Percentiles rank a stretch among this genome's conserved stretches.
Evolutionary conservation across 169 alveolate genomes (phyloP).

Genomic region (Cryptosporidium viatorum): DNA sequence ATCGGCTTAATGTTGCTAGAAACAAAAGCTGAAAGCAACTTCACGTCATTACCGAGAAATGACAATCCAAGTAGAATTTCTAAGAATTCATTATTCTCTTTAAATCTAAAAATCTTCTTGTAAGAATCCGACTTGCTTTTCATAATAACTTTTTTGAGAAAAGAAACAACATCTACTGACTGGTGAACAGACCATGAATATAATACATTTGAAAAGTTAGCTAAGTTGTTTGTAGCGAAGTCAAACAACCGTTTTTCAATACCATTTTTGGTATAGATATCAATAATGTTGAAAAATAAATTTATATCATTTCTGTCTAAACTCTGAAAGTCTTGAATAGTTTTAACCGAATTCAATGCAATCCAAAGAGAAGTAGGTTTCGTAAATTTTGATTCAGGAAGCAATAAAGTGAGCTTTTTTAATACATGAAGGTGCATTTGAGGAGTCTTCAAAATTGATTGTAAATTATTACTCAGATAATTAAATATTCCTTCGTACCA

Average conservation of each 20-base stretch:
- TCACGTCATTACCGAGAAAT: not conserved
- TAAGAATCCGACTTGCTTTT: not conserved
- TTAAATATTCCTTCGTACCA: conserved; percentile 64
- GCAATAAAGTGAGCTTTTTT: conserved; percentile 18
- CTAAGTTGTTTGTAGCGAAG: not conserved
- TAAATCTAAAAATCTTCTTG: not conserved
- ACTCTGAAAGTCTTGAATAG: not conserved
- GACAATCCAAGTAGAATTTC: not conserved
- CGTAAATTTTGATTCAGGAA: conserved; percentile 4
- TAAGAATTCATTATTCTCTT: not conserved
- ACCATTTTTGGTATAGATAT: conserved; percentile 45
- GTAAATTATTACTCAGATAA: conserved; percentile 8
- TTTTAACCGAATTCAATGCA: conserved; percentile 15
- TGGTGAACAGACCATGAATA: conserved; percentile 54
- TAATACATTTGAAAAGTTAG: conserved; percentile 26
- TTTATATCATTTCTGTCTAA: conserved; percentile 7
- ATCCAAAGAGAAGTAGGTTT: conserved; percentile 61
- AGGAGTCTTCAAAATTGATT: conserved; percentile 46
- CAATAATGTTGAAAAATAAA: conserved; percentile 19
- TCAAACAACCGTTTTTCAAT: not conserved
- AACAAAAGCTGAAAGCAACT: conserved; percentile 8
- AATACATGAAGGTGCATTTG: conserved; percentile 52
- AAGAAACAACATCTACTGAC: not conserved
- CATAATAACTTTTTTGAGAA: not conserved
- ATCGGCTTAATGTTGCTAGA: conserved; percentile 21